Evolutionary conservation across 306 rosid species (phyloP).

Genomic region (Lablab purpureus): DNA sequence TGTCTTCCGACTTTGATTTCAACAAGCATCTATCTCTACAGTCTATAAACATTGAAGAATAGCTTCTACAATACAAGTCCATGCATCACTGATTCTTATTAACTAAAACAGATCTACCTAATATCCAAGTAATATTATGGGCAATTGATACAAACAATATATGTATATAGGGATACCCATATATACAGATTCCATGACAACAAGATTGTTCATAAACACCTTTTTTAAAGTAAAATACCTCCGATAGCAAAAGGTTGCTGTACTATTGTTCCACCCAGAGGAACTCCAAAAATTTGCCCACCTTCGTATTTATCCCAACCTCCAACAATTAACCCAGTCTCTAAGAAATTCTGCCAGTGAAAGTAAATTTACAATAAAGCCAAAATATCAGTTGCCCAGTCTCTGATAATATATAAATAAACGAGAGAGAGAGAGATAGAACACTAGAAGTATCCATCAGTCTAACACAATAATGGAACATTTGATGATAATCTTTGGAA

Average conservation of each 20-base stretch:
- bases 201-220: neutral
- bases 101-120: neutral
- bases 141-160: neutral
- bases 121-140: slow-evolving; percentile 19
- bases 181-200: neutral
- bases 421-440: neutral
- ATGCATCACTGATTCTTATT: slow-evolving; percentile 20
- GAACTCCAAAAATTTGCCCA: slow-evolving; percentile 88
- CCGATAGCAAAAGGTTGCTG: slow-evolving; percentile 95
- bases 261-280: slow-evolving; percentile 88
- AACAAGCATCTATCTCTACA: neutral
- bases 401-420: neutral
- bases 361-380: slow-evolving; percentile 41
- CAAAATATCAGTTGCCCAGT: neutral
- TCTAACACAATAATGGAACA: slow-evolving; percentile 7
- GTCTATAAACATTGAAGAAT: slow-evolving; percentile 16
- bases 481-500: neutral
- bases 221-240: slow-evolving; percentile 59
- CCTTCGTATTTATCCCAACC: slow-evolving; percentile 99
- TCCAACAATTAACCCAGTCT: slow-evolving; percentile 92
- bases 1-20: neutral
- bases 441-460: neutral
- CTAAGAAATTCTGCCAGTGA: slow-evolving; percentile 72
- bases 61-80: neutral
- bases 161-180: neutral